phyloP scores from a whole-genome alignment of 1,284 basidiomycete species.

The Schizophyllum commune region DNA sequence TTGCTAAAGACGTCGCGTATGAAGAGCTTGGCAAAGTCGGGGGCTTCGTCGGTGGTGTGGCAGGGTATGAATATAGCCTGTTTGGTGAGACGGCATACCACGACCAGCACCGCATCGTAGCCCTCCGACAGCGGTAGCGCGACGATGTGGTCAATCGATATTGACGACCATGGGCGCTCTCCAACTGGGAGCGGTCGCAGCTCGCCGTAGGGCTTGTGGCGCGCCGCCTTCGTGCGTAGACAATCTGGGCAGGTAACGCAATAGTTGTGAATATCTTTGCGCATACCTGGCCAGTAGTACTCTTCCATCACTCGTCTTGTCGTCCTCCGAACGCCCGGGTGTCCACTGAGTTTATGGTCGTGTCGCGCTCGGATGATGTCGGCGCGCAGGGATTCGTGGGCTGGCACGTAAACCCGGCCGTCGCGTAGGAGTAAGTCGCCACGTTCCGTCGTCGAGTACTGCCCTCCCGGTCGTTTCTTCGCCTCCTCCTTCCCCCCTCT shows the following conservation, averaged over 20 bases:
- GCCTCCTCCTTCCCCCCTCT: background rate
- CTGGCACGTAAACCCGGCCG: conserved; percentile 15
- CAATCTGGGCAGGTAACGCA: conserved; percentile 19
- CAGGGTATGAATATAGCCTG: conserved; percentile 22
- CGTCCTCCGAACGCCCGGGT: conserved; percentile 9
- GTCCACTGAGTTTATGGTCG: conserved; percentile 11
- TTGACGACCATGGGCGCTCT: conserved; percentile 22
- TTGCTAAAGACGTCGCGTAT: conserved; percentile 19
- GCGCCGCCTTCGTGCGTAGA: conserved; percentile 14
- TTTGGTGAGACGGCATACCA: conserved; percentile 30
- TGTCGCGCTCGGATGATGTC: conserved; percentile 2
- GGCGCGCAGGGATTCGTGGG: background rate
- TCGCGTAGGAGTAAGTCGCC: conserved; percentile 9
- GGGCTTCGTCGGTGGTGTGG: conserved; percentile 19
- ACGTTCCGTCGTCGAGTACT: background rate
- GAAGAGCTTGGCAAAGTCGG: conserved; percentile 20
- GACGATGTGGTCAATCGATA: conserved; percentile 32
- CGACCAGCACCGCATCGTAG: conserved; percentile 26
- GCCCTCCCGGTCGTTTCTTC: background rate
- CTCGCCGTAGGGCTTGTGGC: conserved; percentile 16
- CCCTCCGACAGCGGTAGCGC: conserved; percentile 24
- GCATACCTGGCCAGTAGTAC: conserved; percentile 17
- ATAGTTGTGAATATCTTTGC: conserved; percentile 13
- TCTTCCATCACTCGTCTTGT: background rate
- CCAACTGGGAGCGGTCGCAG: conserved; percentile 18